Base-by-base conservation (phyloP, 1,139 yeast species). In the Scheffersomyces illinoinensis region DNA sequence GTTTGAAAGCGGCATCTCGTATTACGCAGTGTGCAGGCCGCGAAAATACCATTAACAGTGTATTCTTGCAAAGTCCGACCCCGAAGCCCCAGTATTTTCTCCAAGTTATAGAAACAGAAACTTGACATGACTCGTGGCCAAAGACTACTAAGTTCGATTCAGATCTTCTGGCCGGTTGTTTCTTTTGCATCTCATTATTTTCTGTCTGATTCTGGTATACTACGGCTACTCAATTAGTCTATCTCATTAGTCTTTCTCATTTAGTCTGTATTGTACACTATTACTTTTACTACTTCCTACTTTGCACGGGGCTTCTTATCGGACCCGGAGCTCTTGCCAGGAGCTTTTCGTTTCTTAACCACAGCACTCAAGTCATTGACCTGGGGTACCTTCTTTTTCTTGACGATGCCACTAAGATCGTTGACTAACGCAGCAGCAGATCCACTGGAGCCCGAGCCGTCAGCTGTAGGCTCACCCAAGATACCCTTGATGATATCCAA, bases 401-500 rank as follows among this genome's bases (percentile, higher is more conserved):
- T 68, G 18, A 61, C 57, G 5, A 54, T 57, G n/a, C 58, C 59
- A 33, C 56, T 55, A 51, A 62, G 52, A 53, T 64, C 66, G 6
- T 61, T 61, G 17, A 57, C 56, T 24, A 54, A 59, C 60, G 58
- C 62, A 59, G 61, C 51, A 7, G 59, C 53, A 1, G 61, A 54
- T 8, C 61, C 59, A 20, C 47, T n/a, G 50, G 26, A 20, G 8
- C 26, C 7, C 17, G 21, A 18, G 10, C 47, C 60, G 4, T 54
- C 59, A 6, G 59, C 50, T 1, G 80, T 70, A 2, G 78, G 78
- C 58, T 82, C 85, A 5, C 93, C 93, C 58, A 88, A 72, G 20
- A 89, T 78, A 0, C 91, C 91, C 68, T 85, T 82, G 64, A 89
- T 74, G 51, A 87, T 85, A 54, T 83, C 84, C 62, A 83, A 74